phyloP scores from a whole-genome alignment of 2,329 filamentous ascomycete species.

The Paraphaeosphaeria minitans region DNA sequence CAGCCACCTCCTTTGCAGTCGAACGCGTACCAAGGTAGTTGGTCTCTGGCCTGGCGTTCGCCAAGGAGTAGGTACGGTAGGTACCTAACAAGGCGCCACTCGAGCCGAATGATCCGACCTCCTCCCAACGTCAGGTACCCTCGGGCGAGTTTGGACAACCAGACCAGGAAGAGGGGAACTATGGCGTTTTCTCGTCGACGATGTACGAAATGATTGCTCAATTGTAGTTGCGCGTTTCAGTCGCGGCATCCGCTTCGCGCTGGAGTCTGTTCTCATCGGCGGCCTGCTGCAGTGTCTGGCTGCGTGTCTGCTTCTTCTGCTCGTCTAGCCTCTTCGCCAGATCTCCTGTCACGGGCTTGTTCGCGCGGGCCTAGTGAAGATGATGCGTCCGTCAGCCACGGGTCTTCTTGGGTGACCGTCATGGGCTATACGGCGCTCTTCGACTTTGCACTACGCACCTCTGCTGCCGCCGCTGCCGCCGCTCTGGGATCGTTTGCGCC shows the following conservation, averaged over 20 bases:
- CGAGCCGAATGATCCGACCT: neutral
- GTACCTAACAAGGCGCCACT: neutral
- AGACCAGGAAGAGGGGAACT: neutral
- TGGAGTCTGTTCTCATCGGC: slow-evolving; percentile 69
- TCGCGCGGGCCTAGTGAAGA: slow-evolving; percentile 66
- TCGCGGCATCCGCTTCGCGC: slow-evolving; percentile 70
- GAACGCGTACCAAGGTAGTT: too few relatives aligned
- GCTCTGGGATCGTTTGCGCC: slow-evolving; percentile 64
- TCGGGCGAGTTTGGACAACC: neutral
- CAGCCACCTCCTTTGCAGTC: too few relatives aligned
- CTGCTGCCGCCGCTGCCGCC: slow-evolving; percentile 80
- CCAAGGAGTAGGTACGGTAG: too few relatives aligned
- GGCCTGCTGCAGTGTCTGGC: slow-evolving; percentile 68
- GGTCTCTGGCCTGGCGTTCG: neutral
- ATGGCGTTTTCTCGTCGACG: neutral
- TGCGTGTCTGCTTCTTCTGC: slow-evolving; percentile 75
- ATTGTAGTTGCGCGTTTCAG: slow-evolving; percentile 63
- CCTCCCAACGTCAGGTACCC: neutral
- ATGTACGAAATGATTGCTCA: slow-evolving; percentile 31
- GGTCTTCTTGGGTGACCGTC: slow-evolving; percentile 18
- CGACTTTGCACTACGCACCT: slow-evolving; percentile 62
- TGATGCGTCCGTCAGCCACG: slow-evolving; percentile 20
- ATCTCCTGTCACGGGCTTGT: slow-evolving; percentile 60
- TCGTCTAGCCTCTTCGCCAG: slow-evolving; percentile 68
- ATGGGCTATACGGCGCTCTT: slow-evolving; percentile 17